Evolutionary conservation across 768 basidiomycete genomes (phyloP), one percentile per base, ranked within the genome.

Genomic region (Pulveroboletus sp.): DNA sequence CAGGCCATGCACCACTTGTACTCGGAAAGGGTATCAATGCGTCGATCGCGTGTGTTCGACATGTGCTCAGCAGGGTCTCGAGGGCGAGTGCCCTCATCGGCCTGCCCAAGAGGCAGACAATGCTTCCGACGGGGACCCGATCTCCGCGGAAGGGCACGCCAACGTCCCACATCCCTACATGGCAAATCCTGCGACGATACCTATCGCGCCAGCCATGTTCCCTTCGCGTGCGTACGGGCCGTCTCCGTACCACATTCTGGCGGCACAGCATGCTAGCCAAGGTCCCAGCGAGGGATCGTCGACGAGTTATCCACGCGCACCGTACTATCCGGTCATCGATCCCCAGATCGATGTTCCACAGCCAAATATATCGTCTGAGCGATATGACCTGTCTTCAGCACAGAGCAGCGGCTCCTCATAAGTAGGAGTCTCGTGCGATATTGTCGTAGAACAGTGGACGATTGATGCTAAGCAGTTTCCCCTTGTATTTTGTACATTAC

Each of bases 1-100:
- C 51, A 80, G 80, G 56, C 79, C 80, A 42, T 81, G 80, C 57
- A 50, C 67, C 19, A 69, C 75, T 17, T 81, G 80, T 60, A 60
- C 63, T 49, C 74, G 76, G 32, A 80, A 80, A 63, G 72, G 75
- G 20, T 74, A 73, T 50, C 73, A 79, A 45, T 81, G 80, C 51
- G 51, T 79, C 46, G 77, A 81, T 50, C 73, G 75, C 37, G 69
- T 73, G 36, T 79, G 78, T 58, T 60, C 68, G 45, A 47, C 64
- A 27, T 81, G 79, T 58, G 60, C 63, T 16, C 70, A 71, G 36
- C 76, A 73, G 51, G 79, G 78, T 6, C 58, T 67, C 44, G 70
- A 68, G 41, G 65, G 70, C 20, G 75, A 78, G 51, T 80, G 79
- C 49, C 70, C 65, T 16, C 78, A 81, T 58, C 72, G 63, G 47